Conservation (phyloP, 257 asterid genomes). For the Voacanga thouarsii region DNA sequence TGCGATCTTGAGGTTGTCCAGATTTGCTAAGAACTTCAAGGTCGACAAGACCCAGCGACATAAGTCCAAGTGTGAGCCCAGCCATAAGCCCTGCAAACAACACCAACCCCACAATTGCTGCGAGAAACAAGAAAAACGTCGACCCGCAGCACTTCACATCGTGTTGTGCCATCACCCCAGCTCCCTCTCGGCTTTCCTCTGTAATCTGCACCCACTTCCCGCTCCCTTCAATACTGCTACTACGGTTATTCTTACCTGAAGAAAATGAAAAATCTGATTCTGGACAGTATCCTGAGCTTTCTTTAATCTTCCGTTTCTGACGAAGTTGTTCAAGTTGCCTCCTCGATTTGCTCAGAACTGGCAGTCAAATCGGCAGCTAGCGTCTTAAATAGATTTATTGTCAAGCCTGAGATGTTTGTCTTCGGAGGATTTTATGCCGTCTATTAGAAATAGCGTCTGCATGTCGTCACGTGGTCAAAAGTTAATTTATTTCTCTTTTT, state of each 20-base stretch:
- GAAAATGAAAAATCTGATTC: not conserved
- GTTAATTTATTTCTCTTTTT: no score
- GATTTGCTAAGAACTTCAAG: constrained; percentile 98
- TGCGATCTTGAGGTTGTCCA: constrained; percentile 87
- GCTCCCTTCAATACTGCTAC: not conserved
- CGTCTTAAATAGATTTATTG: not conserved
- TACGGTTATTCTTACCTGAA: not conserved
- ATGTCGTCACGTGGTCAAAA: not conserved
- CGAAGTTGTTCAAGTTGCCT: not conserved
- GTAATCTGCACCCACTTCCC: not conserved
- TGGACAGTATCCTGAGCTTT: not conserved
- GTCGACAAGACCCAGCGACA: constrained; percentile 99
- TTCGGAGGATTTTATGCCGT: not conserved
- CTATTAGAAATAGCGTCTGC: not conserved
- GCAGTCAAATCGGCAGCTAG: not conserved
- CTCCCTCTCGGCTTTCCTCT: not conserved
- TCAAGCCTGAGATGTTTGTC: not conserved
- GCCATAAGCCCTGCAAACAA: constrained; percentile 96
- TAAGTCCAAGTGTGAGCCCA: constrained; percentile 94
- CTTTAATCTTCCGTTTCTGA: not conserved
- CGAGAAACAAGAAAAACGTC: constrained; percentile 46
- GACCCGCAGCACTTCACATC: constrained; percentile 67
- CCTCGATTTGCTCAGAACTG: constrained; percentile 10
- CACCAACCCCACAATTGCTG: constrained; percentile 62
- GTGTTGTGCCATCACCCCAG: constrained; percentile 43